These are phyloP conservation scores for Argentina anserina DNA, from an alignment of 306 rosid genomes.

Conservation along the genomic window DNA sequence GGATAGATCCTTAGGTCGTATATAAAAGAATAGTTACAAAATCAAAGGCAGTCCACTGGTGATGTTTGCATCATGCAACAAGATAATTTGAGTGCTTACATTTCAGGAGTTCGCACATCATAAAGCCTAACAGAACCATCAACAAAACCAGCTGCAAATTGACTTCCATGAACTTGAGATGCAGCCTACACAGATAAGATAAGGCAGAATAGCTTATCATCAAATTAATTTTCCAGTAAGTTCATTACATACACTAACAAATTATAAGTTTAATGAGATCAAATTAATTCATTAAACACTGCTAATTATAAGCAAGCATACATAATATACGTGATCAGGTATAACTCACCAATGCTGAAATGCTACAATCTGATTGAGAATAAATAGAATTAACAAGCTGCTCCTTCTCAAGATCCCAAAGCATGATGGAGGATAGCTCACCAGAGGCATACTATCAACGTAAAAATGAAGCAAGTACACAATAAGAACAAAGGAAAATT, in stretches of 20 bases:
- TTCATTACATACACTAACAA: not conserved
- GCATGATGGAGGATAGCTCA: conserved; percentile 67
- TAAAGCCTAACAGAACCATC: conserved; percentile 91
- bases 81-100: conserved; percentile 48
- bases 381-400: conserved; percentile 66
- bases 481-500: not conserved
- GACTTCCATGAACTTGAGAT: conserved; percentile 94
- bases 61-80: not conserved
- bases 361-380: conserved; percentile 80
- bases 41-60: not conserved
- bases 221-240: not conserved
- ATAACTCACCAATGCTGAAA: conserved; percentile 82
- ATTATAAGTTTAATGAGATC: not conserved
- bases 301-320: not conserved
- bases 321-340: not conserved
- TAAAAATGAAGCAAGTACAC: conserved; percentile 8
- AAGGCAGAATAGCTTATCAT: not conserved
- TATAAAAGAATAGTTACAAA: not conserved
- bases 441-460: conserved; percentile 83
- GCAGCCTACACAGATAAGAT: conserved; percentile 57
- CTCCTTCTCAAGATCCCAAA: conserved; percentile 97
- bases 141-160: conserved; percentile 87
- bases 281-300: no score
- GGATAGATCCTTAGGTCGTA: not conserved
- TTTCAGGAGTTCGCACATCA: conserved; percentile 78